phyloP scores from a whole-genome alignment of 345 rosid genomes.

The Eutrema heterophyllum region DNA sequence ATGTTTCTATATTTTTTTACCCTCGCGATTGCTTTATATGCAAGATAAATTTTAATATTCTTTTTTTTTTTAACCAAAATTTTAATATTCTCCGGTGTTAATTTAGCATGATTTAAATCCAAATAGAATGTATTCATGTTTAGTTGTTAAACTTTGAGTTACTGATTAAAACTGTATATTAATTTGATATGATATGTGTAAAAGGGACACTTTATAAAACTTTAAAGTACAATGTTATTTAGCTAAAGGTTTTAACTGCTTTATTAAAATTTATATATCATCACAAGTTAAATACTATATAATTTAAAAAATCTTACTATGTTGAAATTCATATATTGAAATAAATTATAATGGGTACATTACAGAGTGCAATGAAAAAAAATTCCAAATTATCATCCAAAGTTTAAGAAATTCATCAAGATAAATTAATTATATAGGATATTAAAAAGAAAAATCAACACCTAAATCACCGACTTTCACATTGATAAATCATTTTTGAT shows the following conservation, averaged over 20 bases:
- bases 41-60: background rate
- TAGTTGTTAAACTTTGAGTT: background rate
- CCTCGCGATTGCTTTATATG: background rate
- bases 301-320: too few species aligned
- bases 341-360: background rate
- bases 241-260: background rate
- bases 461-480: constrained; percentile 9
- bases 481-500: background rate
- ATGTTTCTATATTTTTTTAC: background rate
- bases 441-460: background rate
- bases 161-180: background rate
- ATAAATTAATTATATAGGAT: too few species aligned
- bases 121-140: background rate
- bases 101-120: background rate
- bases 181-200: background rate
- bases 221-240: background rate
- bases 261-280: background rate
- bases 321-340: background rate
- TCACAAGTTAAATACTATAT: background rate
- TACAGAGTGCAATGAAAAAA: background rate
- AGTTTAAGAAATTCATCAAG: background rate
- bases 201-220: background rate
- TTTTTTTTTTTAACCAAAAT: too few species aligned
- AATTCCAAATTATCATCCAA: background rate
- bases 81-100: background rate